Conservation (phyloP, 2,329 filamentous ascomycete species). For the Penicillium janthinellum region DNA sequence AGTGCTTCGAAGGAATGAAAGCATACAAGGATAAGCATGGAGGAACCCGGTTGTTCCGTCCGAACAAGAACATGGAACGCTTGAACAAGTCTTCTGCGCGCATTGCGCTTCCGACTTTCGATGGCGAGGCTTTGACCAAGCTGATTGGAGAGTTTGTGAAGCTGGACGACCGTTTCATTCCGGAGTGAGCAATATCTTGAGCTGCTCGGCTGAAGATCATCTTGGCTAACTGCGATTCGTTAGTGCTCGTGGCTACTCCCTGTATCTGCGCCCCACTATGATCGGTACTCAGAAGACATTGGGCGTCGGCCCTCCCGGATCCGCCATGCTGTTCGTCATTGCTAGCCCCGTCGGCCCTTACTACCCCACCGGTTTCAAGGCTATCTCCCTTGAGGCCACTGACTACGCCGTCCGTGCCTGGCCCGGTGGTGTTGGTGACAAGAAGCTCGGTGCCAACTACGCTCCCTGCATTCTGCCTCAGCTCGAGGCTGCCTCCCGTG, state of each 20-base stretch:
- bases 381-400: constrained; percentile 90
- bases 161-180: constrained; percentile 87
- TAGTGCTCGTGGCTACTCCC: constrained; percentile 76
- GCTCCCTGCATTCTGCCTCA: constrained; percentile 99
- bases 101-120: constrained; percentile 90
- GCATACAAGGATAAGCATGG: constrained; percentile 88
- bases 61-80: constrained; percentile 93
- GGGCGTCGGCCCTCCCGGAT: constrained; percentile 88
- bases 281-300: constrained; percentile 96
- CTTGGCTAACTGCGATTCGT: constrained; percentile 11
- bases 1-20: constrained; percentile 99
- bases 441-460: constrained; percentile 98
- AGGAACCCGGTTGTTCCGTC: constrained; percentile 83
- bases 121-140: constrained; percentile 71
- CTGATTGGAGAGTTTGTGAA: constrained; percentile 79
- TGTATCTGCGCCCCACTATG: constrained; percentile 94
- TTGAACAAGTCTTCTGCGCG: constrained; percentile 88
- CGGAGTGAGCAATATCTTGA: constrained; percentile 55
- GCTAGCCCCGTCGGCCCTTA: constrained; percentile 96
- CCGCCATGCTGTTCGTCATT: constrained; percentile 90
- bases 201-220: not conserved
- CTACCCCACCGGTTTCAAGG: constrained; percentile 98
- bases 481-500: constrained; percentile 83
- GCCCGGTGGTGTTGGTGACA: constrained; percentile 96
- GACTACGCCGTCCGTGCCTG: constrained; percentile 96